Evolutionary conservation across 2,329 filamentous ascomycete genomes (phyloP).

Genomic region (Diaporthe caulivora): DNA sequence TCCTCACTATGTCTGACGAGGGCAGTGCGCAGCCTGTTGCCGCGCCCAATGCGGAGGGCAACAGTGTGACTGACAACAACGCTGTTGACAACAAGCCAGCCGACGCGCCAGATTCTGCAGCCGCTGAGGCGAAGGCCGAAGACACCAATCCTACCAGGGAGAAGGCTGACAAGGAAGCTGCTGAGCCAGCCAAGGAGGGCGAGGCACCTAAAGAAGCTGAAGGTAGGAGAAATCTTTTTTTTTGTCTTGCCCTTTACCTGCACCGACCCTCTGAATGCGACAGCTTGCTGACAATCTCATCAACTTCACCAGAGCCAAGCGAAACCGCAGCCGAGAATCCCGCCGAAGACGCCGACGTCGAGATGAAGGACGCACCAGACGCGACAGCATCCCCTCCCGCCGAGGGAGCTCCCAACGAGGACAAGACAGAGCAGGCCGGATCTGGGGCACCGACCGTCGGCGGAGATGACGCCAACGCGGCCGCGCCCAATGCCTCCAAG

Average conservation of each 20-base stretch:
- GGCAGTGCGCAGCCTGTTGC: conserved; percentile 38
- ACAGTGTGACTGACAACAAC: conserved; percentile 21
- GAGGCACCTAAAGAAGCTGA: conserved; percentile 42
- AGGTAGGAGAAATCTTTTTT: conserved; percentile 40
- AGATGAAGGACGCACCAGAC: conserved; percentile 79
- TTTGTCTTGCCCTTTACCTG: neutral
- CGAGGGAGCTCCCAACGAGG: conserved; percentile 49
- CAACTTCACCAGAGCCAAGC: conserved; percentile 45
- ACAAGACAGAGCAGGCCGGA: conserved; percentile 45
- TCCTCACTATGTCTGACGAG: conserved; percentile 46
- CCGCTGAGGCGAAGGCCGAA: conserved; percentile 39
- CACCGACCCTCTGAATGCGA: neutral
- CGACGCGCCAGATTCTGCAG: conserved; percentile 26
- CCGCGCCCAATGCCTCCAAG: conserved; percentile 53
- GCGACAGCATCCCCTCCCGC: conserved; percentile 52
- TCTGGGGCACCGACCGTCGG: conserved; percentile 44
- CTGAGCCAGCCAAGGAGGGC: conserved; percentile 34
- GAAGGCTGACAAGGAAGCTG: conserved; percentile 33
- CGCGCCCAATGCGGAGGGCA: conserved; percentile 38
- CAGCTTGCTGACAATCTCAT: conserved; percentile 44
- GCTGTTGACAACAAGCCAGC: conserved; percentile 30
- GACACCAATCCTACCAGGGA: conserved; percentile 33
- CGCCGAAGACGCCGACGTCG: conserved; percentile 60
- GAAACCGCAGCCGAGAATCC: conserved; percentile 49
- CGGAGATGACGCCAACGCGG: conserved; percentile 50